phyloP scores from a whole-genome alignment of 2,329 filamentous ascomycete genomes.

The Colletotrichum sublineola region DNA sequence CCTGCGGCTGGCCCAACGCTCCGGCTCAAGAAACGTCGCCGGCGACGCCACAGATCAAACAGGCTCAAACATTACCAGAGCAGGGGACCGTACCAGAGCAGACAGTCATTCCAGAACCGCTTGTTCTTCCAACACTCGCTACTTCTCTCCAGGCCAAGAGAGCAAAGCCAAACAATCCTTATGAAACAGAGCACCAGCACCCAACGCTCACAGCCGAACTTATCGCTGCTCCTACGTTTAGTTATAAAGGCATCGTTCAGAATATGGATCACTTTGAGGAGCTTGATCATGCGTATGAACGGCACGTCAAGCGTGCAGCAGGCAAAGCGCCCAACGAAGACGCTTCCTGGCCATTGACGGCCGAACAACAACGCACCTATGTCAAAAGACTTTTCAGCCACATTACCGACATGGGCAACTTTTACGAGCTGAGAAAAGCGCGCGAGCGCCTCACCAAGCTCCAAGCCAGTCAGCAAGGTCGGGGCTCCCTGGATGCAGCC shows the following conservation, averaged over 20 bases:
- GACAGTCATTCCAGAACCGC: background rate
- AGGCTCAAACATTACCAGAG: background rate
- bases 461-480: background rate
- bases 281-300: constrained; percentile 5
- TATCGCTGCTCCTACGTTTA: background rate
- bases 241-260: constrained; percentile 1
- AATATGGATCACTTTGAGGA: constrained; percentile 4
- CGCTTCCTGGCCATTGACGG: background rate
- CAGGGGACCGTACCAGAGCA: background rate
- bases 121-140: rapidly evolving
- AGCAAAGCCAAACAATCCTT: background rate
- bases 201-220: background rate
- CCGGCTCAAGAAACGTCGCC: no score
- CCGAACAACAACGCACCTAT: background rate
- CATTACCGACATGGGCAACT: background rate
- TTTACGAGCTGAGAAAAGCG: constrained; percentile 26
- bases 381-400: background rate
- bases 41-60: background rate
- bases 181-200: background rate
- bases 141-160: background rate
- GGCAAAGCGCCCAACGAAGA: background rate
- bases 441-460: constrained; percentile 4
- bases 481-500: background rate
- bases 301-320: background rate
- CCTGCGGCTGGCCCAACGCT: background rate